Conservation (phyloP, 352 stramenopile species). For the Pythium aristosporum region DNA sequence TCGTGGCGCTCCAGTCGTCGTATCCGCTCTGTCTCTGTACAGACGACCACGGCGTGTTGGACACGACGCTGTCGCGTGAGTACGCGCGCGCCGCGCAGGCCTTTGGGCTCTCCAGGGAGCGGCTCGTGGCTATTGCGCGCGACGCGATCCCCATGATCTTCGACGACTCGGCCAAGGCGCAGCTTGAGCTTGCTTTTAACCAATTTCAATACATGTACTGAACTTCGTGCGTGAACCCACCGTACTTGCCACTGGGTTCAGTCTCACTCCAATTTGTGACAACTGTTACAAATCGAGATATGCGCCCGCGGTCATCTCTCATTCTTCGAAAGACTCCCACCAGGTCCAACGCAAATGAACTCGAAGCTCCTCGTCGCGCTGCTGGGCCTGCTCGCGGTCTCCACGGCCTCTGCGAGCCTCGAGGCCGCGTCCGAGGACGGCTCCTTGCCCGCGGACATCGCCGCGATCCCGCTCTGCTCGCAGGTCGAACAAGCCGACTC, state of each 20-base stretch:
- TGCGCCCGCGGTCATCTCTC: background rate
- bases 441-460: conserved; percentile 5
- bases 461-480: conserved; percentile 46
- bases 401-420: conserved; percentile 5
- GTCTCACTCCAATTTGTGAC: conserved; percentile 12
- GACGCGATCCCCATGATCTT: conserved; percentile 63
- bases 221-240: conserved; percentile 3
- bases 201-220: conserved; percentile 13
- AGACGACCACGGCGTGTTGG: conserved; percentile 92
- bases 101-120: conserved; percentile 59
- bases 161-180: conserved; percentile 35
- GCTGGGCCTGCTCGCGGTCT: conserved; percentile 2
- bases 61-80: conserved; percentile 88
- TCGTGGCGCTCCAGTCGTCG: conserved; percentile 42
- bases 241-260: too few relatives aligned
- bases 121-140: conserved; percentile 43
- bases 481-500: conserved; percentile 40
- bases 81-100: conserved; percentile 77
- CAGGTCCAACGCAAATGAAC: conserved; percentile 4
- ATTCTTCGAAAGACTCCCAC: background rate
- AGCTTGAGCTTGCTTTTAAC: conserved; percentile 31
- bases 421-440: conserved; percentile 24
- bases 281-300: background rate
- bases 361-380: conserved; percentile 7
- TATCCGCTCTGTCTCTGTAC: conserved; percentile 92